Evolutionary conservation across 2,329 filamentous ascomycete genomes (phyloP).

Genomic region (Trichoderma sp.): DNA sequence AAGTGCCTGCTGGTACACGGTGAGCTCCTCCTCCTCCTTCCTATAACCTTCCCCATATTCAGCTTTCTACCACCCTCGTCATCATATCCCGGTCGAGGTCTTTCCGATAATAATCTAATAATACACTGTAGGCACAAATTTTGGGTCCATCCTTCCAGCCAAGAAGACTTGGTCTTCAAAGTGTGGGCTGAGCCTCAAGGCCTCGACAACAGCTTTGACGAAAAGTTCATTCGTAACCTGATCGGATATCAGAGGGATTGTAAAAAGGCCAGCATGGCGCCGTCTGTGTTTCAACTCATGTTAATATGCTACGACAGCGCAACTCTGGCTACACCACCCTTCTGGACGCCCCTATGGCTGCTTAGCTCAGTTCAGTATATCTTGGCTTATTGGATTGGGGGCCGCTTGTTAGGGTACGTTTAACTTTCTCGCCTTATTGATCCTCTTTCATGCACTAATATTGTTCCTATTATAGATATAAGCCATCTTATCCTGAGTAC

Average conservation of each 20-base stretch:
- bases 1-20: conserved; percentile 2
- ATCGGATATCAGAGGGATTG: conserved; percentile 10
- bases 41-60: not conserved
- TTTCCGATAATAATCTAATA: not conserved
- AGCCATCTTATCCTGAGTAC: conserved; percentile 9
- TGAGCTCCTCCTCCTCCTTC: not conserved
- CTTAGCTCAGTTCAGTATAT: not conserved
- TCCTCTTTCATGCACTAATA: not conserved
- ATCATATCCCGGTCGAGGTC: too few species aligned
- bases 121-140: not conserved
- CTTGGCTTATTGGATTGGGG: conserved; percentile 7
- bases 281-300: conserved; percentile 2
- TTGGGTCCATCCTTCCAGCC: not conserved
- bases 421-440: not conserved
- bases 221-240: conserved; percentile 9
- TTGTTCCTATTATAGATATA: not conserved
- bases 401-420: not conserved
- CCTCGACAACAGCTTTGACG: conserved; percentile 14
- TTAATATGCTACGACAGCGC: conserved; percentile 5
- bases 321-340: conserved; percentile 7
- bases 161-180: conserved; percentile 1
- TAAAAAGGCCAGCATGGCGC: not conserved
- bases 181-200: conserved; percentile 14
- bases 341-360: conserved; percentile 3
- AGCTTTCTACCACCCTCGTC: not conserved